These are phyloP conservation scores for Aureobasidium uvarum DNA, from an alignment of 2,329 filamentous ascomycete genomes.

Conservation along the genomic window DNA sequence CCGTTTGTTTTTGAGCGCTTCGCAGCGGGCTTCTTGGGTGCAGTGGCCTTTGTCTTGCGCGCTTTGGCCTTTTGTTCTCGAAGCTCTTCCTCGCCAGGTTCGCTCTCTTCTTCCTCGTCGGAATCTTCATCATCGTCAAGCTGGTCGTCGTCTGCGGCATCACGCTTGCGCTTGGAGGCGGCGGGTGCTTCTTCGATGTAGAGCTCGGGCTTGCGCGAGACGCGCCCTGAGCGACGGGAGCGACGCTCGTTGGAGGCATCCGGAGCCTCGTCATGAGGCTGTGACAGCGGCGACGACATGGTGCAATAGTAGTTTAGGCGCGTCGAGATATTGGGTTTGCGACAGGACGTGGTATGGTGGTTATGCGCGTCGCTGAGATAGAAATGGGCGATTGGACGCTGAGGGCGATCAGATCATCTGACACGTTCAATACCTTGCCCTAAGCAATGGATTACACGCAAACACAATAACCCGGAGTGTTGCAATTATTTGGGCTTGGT, in stretches of 20 bases:
- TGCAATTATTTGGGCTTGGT: not conserved
- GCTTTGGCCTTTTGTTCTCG: slow-evolving; percentile 40
- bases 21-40: slow-evolving; percentile 41
- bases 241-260: slow-evolving; percentile 24
- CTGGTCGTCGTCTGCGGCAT: slow-evolving; percentile 38
- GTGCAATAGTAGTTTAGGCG: not conserved
- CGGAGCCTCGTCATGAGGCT: slow-evolving; percentile 5
- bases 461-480: not conserved
- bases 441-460: not conserved
- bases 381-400: slow-evolving; percentile 1
- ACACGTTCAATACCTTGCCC: not conserved
- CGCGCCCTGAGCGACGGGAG: slow-evolving; percentile 29
- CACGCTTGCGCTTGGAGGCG: slow-evolving; percentile 50
- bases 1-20: slow-evolving; percentile 59
- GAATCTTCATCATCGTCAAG: slow-evolving; percentile 39
- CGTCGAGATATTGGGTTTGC: slow-evolving; percentile 18
- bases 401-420: slow-evolving; percentile 2
- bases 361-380: slow-evolving; percentile 5
- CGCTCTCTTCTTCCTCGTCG: slow-evolving; percentile 39
- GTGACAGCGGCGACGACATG: slow-evolving; percentile 21
- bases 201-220: slow-evolving; percentile 29
- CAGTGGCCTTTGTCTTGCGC: slow-evolving; percentile 36
- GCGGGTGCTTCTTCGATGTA: slow-evolving; percentile 22
- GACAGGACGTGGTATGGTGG: slow-evolving; percentile 4
- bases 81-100: slow-evolving; percentile 52